Conservation (phyloP, 352 stramenopile genomes). For the Phytophthora cactorum region DNA sequence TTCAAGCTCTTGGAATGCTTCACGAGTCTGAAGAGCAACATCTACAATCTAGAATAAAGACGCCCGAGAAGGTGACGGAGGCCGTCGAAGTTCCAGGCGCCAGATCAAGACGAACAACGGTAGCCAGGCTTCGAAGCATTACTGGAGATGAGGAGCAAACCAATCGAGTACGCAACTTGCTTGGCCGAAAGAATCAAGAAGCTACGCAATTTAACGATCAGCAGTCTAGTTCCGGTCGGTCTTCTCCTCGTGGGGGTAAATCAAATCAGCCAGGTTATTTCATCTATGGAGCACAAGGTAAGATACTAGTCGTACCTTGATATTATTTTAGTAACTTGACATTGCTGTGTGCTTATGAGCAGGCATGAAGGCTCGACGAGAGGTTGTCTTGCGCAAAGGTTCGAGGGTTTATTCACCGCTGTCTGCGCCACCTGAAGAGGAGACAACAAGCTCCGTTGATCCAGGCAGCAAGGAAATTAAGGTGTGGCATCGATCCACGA, state of each 20-base stretch:
- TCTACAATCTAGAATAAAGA: conserved; percentile 2
- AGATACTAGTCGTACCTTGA: background rate
- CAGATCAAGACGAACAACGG: conserved; percentile 21
- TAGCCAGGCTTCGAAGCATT: conserved; percentile 28
- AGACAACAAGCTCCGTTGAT: background rate
- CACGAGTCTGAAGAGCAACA: conserved; percentile 4
- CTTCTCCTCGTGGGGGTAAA: conserved; percentile 1
- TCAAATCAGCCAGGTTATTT: conserved; percentile 15
- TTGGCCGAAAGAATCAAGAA: conserved; percentile 19
- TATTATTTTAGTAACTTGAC: conserved; percentile 2
- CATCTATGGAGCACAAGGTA: conserved; percentile 25
- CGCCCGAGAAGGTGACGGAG: conserved; percentile 2
- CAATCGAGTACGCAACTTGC: conserved; percentile 3
- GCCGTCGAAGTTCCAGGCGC: conserved; percentile 1
- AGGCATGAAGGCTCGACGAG: conserved; percentile 18
- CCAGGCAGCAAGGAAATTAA: conserved; percentile 12
- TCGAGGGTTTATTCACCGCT: conserved; percentile 23
- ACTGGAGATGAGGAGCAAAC: conserved; percentile 24
- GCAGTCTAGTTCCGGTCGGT: background rate
- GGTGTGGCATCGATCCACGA: conserved; percentile 28
- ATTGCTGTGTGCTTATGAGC: background rate
- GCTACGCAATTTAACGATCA: background rate
- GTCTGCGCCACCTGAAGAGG: conserved; percentile 14
- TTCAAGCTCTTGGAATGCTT: background rate
- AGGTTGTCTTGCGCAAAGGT: conserved; percentile 29